These are phyloP conservation scores for Noccaea bulbosa DNA, from an alignment of 345 rosid genomes.

Conservation along the genomic window DNA sequence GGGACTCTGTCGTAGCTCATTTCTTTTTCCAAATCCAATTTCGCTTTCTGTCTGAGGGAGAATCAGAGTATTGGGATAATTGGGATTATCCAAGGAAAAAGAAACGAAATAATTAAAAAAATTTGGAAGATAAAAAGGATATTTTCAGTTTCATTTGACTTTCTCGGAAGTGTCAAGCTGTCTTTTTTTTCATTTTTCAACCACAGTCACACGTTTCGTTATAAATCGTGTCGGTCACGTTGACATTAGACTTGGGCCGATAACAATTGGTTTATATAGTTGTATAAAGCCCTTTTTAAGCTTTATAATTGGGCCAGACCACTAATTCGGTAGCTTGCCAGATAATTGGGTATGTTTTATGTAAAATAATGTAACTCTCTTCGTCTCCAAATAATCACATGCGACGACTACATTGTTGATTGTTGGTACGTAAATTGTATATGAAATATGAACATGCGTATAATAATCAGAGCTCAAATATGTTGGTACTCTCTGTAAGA, in stretches of 20 bases:
- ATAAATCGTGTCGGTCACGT: conserved; percentile 17
- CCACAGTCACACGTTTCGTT: conserved; percentile 25
- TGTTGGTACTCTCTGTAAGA: no score
- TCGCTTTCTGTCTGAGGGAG: not conserved
- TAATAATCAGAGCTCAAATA: no score
- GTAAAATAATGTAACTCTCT: no score
- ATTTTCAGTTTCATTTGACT: conserved; percentile 13
- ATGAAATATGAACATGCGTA: no score
- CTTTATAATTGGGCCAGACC: conserved; percentile 1
- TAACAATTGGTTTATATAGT: not conserved
- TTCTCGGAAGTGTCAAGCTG: not conserved
- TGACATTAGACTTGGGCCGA: conserved; percentile 14
- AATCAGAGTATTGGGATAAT: conserved; percentile 8
- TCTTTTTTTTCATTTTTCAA: not conserved
- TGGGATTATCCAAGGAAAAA: not conserved
- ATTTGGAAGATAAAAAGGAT: not conserved
- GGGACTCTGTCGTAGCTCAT: conserved; percentile 72
- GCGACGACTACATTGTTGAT: no score
- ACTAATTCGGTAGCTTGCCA: not conserved
- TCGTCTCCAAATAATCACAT: no score
- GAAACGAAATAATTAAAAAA: no score
- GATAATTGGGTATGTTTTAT: no score
- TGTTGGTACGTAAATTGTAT: no score
- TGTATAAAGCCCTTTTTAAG: not conserved
- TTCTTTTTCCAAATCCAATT: conserved; percentile 5